Conservation (phyloP, 306 rosid species). For the Quercus suber region DNA sequence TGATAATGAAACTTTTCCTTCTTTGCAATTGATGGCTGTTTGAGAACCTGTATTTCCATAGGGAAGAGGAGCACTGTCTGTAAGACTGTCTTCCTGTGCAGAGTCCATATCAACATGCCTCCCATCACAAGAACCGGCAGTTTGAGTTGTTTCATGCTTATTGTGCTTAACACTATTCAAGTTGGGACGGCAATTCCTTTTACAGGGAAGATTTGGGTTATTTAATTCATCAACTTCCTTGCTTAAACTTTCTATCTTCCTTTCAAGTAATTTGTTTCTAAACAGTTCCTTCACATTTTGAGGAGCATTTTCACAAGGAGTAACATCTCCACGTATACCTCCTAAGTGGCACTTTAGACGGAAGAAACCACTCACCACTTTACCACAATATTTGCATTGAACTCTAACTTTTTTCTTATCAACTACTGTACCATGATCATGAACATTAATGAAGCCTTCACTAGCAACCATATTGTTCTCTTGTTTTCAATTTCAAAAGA, state of each 20-base stretch:
- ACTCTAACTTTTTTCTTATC: conserved; percentile 1
- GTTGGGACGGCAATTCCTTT: conserved; percentile 2
- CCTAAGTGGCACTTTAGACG: conserved; percentile 18
- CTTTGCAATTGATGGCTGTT: neutral
- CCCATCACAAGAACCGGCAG: neutral
- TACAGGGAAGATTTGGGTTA: neutral
- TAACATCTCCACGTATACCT: conserved; percentile 14
- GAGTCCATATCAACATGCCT: neutral
- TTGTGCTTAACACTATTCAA: neutral
- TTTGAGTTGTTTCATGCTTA: neutral
- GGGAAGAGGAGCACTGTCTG: neutral
- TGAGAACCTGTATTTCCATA: neutral
- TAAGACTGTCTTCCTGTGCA: neutral
- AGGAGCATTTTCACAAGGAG: conserved; percentile 13
- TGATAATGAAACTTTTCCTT: neutral
- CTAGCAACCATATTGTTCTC: neutral
- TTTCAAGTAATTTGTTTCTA: neutral
- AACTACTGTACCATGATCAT: conserved; percentile 9
- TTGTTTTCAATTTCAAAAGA: neutral
- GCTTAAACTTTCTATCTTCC: neutral
- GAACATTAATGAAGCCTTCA: neutral
- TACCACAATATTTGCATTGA: conserved; percentile 19
- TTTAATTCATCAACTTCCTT: neutral
- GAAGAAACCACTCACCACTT: conserved; percentile 10
- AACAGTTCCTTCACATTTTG: conserved; percentile 6